A percentile compares a stretch with the other conserved stretches of the same genome.
Evolutionary conservation across 345 rosid genomes (phyloP).

Genomic region (Citrus cavaleriei): DNA sequence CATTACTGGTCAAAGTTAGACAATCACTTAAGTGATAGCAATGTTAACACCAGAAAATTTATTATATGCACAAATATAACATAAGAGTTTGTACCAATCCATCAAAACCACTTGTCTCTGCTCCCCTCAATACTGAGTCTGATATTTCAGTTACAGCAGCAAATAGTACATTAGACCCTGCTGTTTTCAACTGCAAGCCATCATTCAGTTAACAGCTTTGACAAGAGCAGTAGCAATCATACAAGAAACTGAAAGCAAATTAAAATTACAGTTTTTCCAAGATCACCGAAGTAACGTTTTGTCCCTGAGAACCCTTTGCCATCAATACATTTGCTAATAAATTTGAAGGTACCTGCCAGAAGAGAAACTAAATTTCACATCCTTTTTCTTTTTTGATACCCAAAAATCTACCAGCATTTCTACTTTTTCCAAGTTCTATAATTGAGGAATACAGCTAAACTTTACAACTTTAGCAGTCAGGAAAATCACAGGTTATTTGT

Average conservation of each 20-base stretch:
- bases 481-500: not conserved
- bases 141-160: constrained; percentile 89
- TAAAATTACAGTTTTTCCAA: constrained; percentile 76
- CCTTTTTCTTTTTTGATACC: not conserved
- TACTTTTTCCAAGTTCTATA: not conserved
- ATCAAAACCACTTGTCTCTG: constrained; percentile 90
- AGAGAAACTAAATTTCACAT: constrained; percentile 10
- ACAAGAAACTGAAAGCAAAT: constrained; percentile 8
- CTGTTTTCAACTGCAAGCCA: constrained; percentile 69
- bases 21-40: not conserved
- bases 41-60: not conserved
- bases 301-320: constrained; percentile 81
- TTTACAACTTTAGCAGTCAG: not conserved
- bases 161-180: constrained; percentile 82
- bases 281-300: constrained; percentile 89
- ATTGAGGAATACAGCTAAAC: not conserved
- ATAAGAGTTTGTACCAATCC: constrained; percentile 60
- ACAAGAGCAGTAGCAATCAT: constrained; percentile 1
- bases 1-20: not conserved
- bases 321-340: constrained; percentile 71
- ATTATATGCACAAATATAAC: not conserved
- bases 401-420: not conserved
- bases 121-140: constrained; percentile 82
- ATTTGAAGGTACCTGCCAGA: constrained; percentile 75
- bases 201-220: constrained; percentile 19